Base-by-base conservation (phyloP, 768 basidiomycete species). In the Cystobasidium onofrii region DNA sequence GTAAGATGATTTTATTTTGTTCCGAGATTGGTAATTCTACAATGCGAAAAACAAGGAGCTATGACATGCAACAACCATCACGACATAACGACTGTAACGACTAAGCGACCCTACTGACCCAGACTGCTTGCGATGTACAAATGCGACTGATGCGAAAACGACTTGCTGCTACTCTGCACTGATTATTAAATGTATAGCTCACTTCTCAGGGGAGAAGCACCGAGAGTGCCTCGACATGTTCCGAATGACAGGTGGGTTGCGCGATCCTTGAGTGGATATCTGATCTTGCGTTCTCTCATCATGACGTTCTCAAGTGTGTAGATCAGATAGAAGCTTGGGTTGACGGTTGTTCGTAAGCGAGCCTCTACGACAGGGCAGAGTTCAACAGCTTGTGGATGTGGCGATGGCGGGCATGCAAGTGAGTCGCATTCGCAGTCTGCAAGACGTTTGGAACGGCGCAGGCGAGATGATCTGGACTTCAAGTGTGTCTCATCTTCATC, bases 261-360 rank as follows among this genome's bases (percentile, higher is more conserved):
- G 9, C 63, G 25, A 17, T 64, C 39, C 39, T 64, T 64, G 39
- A 64, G 63, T 6, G 63, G 63, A 29, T 41, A 41, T 46, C 63
- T 27, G 17, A 64, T 64, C 63, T 64, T 64, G 27, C 63, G 25
- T 29, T 46, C 39, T 29, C 36, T 23, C 63, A 64, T 64, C 63
- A 64, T 64, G 44, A 64, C 63, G 29, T 64, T 64, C 63, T 64
- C 63, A 12, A 64, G 39, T 3, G 63, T 27, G 27, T 41, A 64
- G 27, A 64, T 64, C 13, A 64, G 63, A 39, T 64, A 64, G 20
- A 64, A 64, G 6, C 36, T 27, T 10, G 63, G 36, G 23, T 64
- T 64, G 63, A 64, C 39, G 39, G 57, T 60, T 13, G 57, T 60
- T 20, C 57, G 25, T 4, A 60, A 23, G 23, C 57, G 57, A 27